Percentiles rank a stretch among this genome's conserved stretches.
Conservation (phyloP, 129 eudicot genomes). For the Rutidosis leptorrhynchoides region DNA sequence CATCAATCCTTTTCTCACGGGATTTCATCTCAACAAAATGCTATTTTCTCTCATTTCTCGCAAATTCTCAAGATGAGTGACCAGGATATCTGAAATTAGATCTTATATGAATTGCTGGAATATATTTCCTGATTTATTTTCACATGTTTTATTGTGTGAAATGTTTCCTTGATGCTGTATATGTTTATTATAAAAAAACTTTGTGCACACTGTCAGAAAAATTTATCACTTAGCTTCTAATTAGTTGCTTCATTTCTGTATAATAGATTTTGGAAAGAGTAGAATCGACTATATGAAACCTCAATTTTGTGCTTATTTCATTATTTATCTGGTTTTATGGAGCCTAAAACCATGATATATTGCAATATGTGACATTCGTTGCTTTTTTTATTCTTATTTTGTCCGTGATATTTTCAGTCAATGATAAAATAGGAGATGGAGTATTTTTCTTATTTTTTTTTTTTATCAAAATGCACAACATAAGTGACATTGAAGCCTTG, state of each 20-base stretch:
- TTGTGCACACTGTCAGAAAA: constrained; percentile 11
- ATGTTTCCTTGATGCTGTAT: constrained; percentile 8
- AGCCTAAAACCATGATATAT: constrained; percentile 19
- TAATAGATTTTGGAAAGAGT: constrained; percentile 5
- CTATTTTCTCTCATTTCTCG: constrained; percentile 73
- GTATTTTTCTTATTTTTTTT: too few relatives aligned
- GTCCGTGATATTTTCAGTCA: not conserved
- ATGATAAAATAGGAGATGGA: constrained; percentile 12
- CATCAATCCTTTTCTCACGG: constrained; percentile 85
- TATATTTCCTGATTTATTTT: constrained; percentile 11
- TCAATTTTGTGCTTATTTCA: constrained; percentile 17
- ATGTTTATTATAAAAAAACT: too few relatives aligned
- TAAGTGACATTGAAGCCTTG: not conserved
- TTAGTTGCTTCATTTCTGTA: not conserved
- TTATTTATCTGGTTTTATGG: constrained; percentile 21
- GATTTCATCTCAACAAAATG: constrained; percentile 61
- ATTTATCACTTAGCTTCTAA: constrained; percentile 14
- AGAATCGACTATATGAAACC: not conserved
- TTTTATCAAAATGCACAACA: not conserved
- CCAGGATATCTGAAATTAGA: constrained; percentile 28
- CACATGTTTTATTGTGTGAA: not conserved
- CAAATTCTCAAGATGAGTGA: constrained; percentile 64
- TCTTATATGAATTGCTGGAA: too few relatives aligned
- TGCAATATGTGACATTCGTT: not conserved
- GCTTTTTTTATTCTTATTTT: not conserved